phyloP scores from a whole-genome alignment of 2,329 filamentous ascomycete genomes.

The Pseudogymnoascus sp. region DNA sequence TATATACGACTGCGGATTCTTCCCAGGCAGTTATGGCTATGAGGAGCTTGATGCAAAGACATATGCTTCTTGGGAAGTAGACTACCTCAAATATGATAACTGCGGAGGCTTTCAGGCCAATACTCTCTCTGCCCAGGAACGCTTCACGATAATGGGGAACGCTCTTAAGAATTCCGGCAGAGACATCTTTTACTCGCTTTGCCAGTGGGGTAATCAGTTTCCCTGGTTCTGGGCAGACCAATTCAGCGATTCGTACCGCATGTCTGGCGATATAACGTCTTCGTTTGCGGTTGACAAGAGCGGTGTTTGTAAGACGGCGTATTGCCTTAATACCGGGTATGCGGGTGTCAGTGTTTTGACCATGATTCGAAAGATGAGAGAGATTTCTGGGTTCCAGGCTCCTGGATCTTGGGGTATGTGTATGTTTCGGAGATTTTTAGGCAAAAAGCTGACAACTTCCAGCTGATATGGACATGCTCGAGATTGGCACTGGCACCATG shows the following conservation, averaged over 20 bases:
- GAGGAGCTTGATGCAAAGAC: not conserved
- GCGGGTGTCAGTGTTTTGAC: slow-evolving; percentile 26
- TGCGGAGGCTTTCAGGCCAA: slow-evolving; percentile 16
- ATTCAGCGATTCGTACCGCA: slow-evolving; percentile 23
- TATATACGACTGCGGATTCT: not conserved
- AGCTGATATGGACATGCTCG: slow-evolving; percentile 26
- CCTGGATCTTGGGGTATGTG: slow-evolving; percentile 23
- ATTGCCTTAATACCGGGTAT: slow-evolving; percentile 30
- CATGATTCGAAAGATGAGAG: slow-evolving; percentile 29
- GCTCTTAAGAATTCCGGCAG: slow-evolving; percentile 11
- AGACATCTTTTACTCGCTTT: slow-evolving; percentile 16
- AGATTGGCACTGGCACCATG: slow-evolving; percentile 25
- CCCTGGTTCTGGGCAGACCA: slow-evolving; percentile 16
- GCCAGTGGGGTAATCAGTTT: slow-evolving; percentile 17
- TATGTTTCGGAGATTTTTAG: not conserved
- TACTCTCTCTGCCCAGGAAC: slow-evolving; percentile 12
- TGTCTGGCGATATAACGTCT: slow-evolving; percentile 23
- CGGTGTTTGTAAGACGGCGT: slow-evolving; percentile 25
- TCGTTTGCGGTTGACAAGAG: slow-evolving; percentile 18
- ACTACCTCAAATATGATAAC: not conserved
- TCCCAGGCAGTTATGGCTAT: not conserved
- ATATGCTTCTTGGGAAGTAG: not conserved
- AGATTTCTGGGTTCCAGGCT: slow-evolving; percentile 26
- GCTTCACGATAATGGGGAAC: not conserved
- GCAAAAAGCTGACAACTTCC: not conserved